phyloP scores from a whole-genome alignment of 805 yeast species.

The Lipomyces starkeyi region DNA sequence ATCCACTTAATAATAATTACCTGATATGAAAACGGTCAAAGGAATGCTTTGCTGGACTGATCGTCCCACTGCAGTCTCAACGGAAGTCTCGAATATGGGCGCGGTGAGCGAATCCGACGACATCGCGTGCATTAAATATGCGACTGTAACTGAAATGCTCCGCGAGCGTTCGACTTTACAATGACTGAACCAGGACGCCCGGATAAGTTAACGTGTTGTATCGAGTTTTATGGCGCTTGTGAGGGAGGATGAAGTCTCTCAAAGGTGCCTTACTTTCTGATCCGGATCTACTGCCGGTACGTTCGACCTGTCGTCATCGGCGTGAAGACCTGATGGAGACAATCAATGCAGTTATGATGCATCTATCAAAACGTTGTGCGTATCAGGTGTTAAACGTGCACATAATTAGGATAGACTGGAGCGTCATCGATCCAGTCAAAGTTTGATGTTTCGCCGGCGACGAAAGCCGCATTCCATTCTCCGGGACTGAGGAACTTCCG shows the following conservation, averaged over 20 bases:
- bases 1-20: slow-evolving; percentile 15
- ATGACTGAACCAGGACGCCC: background rate
- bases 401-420: no score
- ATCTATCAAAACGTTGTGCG: background rate
- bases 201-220: background rate
- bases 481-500: background rate
- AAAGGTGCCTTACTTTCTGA: background rate
- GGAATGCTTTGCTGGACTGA: slow-evolving; percentile 31
- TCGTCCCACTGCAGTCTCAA: slow-evolving; percentile 31
- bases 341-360: background rate
- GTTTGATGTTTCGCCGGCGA: background rate
- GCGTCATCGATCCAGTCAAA: background rate
- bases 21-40: slow-evolving; percentile 32
- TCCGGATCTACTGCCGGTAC: background rate
- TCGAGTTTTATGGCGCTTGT: background rate
- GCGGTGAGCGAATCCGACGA: background rate
- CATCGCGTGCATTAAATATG: background rate
- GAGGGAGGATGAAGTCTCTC: background rate
- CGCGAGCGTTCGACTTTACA: background rate
- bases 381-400: background rate
- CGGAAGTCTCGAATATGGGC: slow-evolving; percentile 31
- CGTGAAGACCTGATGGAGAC: background rate
- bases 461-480: background rate
- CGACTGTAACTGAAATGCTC: slow-evolving; percentile 1
- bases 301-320: background rate